Evolutionary conservation across 1,139 yeast genomes (phyloP).

Genomic region (Blastobotrys ciferrii): DNA sequence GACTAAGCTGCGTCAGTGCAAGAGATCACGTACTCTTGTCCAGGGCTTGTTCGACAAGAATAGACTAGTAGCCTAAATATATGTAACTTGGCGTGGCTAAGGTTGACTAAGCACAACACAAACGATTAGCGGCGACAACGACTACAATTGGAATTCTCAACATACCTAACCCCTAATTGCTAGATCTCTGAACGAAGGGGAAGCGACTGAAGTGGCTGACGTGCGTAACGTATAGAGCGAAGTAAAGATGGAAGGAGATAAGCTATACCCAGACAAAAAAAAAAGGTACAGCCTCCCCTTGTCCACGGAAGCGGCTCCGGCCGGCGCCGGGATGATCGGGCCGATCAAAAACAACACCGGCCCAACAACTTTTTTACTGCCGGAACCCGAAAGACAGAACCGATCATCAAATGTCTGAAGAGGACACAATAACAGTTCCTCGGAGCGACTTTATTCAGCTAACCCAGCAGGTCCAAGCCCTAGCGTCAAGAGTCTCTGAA

Average conservation of each 20-base stretch:
- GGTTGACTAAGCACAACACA: not conserved
- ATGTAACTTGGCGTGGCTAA: not conserved
- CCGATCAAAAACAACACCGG: too few species aligned
- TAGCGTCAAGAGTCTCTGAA: conserved; percentile 4
- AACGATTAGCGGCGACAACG: not conserved
- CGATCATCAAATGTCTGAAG: not conserved
- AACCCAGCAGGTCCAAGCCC: conserved; percentile 8
- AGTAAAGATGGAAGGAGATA: not conserved
- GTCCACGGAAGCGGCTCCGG: not conserved
- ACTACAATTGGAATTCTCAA: not conserved
- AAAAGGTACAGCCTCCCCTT: not conserved
- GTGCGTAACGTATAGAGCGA: too few species aligned
- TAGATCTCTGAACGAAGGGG: not conserved
- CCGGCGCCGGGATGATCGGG: not conserved
- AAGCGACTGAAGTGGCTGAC: not conserved
- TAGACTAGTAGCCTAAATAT: not conserved
- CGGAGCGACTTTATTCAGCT: conserved; percentile 7
- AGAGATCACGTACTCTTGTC: not conserved
- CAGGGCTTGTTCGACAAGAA: not conserved
- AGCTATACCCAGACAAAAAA: not conserved
- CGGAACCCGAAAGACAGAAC: not conserved
- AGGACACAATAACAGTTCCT: not conserved
- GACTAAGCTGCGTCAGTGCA: not conserved
- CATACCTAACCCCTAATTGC: not conserved
- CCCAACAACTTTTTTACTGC: not conserved